Evolutionary conservation across 179 eudicot genomes (phyloP).

Genomic region (Vitellaria paradoxa): DNA sequence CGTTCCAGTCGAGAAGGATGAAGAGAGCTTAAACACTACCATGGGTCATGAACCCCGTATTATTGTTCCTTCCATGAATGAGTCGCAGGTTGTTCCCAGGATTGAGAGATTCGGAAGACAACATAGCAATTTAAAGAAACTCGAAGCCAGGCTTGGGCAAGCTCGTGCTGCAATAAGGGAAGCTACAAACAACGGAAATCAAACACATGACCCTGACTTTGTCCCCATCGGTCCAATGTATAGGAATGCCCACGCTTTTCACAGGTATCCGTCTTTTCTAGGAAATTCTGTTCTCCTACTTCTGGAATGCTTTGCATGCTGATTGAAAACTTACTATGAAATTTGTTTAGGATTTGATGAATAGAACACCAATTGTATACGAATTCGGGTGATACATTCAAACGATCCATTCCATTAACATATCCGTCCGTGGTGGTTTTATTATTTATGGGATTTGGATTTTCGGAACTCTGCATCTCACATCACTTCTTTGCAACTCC

Average conservation of each 20-base stretch:
- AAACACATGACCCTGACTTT: constrained; percentile 50
- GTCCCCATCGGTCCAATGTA: constrained; percentile 78
- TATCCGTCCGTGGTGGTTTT: no score
- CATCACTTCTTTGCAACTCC: constrained; percentile 1
- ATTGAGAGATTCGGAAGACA: constrained; percentile 18
- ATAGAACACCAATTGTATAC: no score
- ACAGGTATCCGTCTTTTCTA: constrained; percentile 38
- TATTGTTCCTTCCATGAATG: constrained; percentile 19
- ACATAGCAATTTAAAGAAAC: constrained; percentile 38
- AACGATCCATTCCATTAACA: no score
- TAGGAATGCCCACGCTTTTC: constrained; percentile 70
- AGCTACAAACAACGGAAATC: constrained; percentile 30
- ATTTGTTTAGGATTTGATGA: constrained; percentile 1
- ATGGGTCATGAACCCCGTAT: neutral
- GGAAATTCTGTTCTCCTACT: no score
- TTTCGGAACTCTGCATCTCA: neutral
- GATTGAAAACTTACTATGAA: no score
- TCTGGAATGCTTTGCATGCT: no score
- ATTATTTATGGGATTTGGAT: neutral
- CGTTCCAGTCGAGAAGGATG: neutral
- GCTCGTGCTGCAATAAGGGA: constrained; percentile 60
- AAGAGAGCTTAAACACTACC: constrained; percentile 2
- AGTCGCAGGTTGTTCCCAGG: constrained; percentile 5
- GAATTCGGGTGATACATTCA: no score
- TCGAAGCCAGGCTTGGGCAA: constrained; percentile 55